Percentiles rank a stretch among this genome's conserved stretches.
Evolutionary conservation across 371 early-diverging fungal genomes (phyloP).

Genomic region (Caulochytrium protostelioides): DNA sequence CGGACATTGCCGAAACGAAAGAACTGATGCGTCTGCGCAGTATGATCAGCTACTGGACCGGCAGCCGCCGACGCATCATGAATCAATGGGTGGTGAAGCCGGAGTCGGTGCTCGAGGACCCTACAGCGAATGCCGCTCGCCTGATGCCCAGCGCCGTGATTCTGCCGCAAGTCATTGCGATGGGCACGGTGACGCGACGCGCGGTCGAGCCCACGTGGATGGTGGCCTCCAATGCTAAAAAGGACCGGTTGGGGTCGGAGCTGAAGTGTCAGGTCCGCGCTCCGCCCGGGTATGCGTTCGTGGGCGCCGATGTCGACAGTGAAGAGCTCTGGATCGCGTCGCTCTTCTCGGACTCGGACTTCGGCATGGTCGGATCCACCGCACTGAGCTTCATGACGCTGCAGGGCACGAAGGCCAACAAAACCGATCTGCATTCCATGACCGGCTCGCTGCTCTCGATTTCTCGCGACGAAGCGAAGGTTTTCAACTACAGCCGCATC

Average conservation of each 20-base stretch:
- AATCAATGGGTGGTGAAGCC: too few relatives aligned
- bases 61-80: too few relatives aligned
- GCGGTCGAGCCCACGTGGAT: conserved; percentile 88
- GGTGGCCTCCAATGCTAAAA: conserved; percentile 84
- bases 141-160: too few relatives aligned
- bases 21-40: too few relatives aligned
- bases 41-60: too few relatives aligned
- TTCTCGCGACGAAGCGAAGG: conserved; percentile 71
- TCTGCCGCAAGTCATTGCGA: conserved; percentile 66
- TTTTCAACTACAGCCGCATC: conserved; percentile 89
- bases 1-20: too few relatives aligned
- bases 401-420: conserved; percentile 72
- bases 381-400: conserved; percentile 94
- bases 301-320: conserved; percentile 94
- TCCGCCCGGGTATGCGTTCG: conserved; percentile 59
- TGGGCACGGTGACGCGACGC: conserved; percentile 93
- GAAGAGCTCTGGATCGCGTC: conserved; percentile 95
- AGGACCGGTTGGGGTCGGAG: conserved; percentile 78
- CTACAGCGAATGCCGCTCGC: too few relatives aligned
- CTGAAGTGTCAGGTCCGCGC: conserved; percentile 70
- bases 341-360: conserved; percentile 82
- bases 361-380: conserved; percentile 76
- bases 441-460: conserved; percentile 76
- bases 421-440: conserved; percentile 82
- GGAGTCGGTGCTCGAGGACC: too few relatives aligned